Evolutionary conservation across 108 stramenopile genomes (phyloP).

Genomic region (Pseudonitzschia multiseries): DNA sequence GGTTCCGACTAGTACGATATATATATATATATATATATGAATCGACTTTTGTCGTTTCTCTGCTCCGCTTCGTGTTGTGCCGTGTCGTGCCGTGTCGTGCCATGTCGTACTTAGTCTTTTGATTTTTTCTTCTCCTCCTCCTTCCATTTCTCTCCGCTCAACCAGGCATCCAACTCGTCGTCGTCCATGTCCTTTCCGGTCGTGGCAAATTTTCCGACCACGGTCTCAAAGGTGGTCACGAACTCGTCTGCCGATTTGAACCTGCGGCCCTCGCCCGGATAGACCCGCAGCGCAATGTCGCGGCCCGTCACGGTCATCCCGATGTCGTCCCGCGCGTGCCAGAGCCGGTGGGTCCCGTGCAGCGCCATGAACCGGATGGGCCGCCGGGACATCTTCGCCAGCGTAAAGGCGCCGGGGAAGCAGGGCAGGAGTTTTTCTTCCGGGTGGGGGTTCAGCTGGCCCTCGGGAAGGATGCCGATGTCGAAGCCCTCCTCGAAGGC

Average conservation of each 20-base stretch:
- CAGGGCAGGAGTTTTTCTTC: slow-evolving; percentile 66
- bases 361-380: slow-evolving; percentile 80
- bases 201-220: slow-evolving; percentile 79
- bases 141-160: slow-evolving; percentile 26
- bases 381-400: slow-evolving; percentile 65
- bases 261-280: slow-evolving; percentile 35
- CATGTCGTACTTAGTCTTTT: not conserved
- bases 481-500: slow-evolving; percentile 83
- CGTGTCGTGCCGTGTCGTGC: no score
- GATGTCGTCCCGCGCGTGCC: slow-evolving; percentile 72
- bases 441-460: slow-evolving; percentile 82
- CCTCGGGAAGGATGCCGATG: slow-evolving; percentile 81
- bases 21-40: no score
- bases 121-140: not conserved
- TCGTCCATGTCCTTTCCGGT: slow-evolving; percentile 61
- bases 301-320: slow-evolving; percentile 66
- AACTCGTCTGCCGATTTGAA: slow-evolving; percentile 70
- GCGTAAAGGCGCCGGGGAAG: slow-evolving; percentile 69
- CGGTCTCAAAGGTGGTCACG: slow-evolving; percentile 58
- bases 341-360: slow-evolving; percentile 69
- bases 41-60: no score
- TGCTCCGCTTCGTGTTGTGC: no score
- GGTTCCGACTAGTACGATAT: no score
- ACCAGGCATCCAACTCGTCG: slow-evolving; percentile 26
- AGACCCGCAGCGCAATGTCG: slow-evolving; percentile 63